These are phyloP conservation scores for Musa beccarii DNA, from an alignment of 176 grass and related monocot species.

Conservation along the genomic window DNA sequence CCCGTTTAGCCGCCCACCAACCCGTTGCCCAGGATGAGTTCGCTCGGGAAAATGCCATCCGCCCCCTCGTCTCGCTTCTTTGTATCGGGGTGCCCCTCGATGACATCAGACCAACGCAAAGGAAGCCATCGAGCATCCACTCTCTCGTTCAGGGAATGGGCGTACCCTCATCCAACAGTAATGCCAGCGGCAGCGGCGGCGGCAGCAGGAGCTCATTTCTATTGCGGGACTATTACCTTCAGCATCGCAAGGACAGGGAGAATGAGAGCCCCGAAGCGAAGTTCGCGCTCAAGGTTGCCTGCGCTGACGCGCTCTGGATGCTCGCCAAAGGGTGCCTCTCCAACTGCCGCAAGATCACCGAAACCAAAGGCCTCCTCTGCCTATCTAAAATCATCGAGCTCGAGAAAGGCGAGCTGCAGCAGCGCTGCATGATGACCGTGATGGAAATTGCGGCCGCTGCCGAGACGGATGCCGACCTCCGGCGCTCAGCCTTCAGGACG, in stretches of 20 bases:
- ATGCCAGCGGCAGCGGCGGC: not conserved
- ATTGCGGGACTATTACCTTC: not conserved
- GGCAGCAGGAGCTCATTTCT: not conserved
- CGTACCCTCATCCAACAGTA: not conserved
- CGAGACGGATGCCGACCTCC: conserved; percentile 17
- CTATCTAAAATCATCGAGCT: conserved; percentile 15
- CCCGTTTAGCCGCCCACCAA: conserved; percentile 11
- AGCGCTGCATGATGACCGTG: conserved; percentile 16
- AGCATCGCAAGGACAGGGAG: conserved; percentile 15
- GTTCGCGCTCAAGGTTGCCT: conserved; percentile 19
- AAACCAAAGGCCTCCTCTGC: conserved; percentile 18
- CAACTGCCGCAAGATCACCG: conserved; percentile 22
- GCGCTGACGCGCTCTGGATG: conserved; percentile 22
- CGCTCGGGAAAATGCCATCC: conserved; percentile 10
- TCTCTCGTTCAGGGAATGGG: conserved; percentile 5
- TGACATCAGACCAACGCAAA: not conserved
- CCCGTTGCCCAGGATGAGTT: conserved; percentile 13
- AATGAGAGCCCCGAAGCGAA: conserved; percentile 23
- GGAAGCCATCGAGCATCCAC: conserved; percentile 12
- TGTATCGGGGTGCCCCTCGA: conserved; percentile 15
- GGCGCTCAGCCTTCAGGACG: conserved; percentile 17
- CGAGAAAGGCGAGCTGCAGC: conserved; percentile 21
- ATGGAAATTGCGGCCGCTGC: conserved; percentile 11
- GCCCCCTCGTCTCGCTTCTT: conserved; percentile 13
- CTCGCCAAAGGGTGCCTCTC: conserved; percentile 5